Evolutionary conservation across 441 rosid genomes (phyloP).

Genomic region (Adansonia grandidieri): DNA sequence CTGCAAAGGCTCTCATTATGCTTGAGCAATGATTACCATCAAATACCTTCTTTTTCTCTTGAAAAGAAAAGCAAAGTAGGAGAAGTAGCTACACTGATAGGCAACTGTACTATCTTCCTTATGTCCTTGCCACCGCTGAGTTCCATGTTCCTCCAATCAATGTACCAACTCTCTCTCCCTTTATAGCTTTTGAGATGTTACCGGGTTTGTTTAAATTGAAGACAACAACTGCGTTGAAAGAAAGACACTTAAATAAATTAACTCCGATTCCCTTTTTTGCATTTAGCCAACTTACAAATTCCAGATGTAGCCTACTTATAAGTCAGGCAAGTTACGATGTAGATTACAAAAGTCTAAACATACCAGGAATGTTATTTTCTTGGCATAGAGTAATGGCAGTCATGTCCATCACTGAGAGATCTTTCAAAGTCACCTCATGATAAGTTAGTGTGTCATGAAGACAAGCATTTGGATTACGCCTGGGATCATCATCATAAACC

Average conservation of each 20-base stretch:
- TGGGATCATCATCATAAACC: constrained; percentile 86
- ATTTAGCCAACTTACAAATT: not conserved
- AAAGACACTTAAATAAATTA: constrained; percentile 24
- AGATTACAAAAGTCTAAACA: constrained; percentile 9
- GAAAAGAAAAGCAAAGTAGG: not conserved
- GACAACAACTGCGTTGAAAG: constrained; percentile 66
- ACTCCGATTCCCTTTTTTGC: not conserved
- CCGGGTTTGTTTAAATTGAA: constrained; percentile 78
- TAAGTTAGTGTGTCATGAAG: constrained; percentile 76
- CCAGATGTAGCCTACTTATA: not conserved
- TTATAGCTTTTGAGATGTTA: constrained; percentile 82
- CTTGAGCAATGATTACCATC: constrained; percentile 10
- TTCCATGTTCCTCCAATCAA: constrained; percentile 66
- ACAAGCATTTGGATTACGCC: constrained; percentile 68
- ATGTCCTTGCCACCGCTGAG: constrained; percentile 43
- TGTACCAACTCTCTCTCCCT: constrained; percentile 86
- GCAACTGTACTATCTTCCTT: constrained; percentile 25
- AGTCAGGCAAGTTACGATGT: not conserved
- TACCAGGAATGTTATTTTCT: constrained; percentile 95
- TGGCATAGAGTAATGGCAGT: constrained; percentile 94
- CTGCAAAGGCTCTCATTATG: not conserved
- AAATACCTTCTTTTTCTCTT: not conserved
- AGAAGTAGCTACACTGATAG: constrained; percentile 1
- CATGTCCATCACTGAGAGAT: constrained; percentile 96
- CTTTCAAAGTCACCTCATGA: constrained; percentile 83